Percentiles rank a stretch among this genome's conserved stretches.
These are phyloP conservation scores for Fonsecaea pugnacius DNA, from an alignment of 2,329 filamentous ascomycete species.

Conservation along the genomic window DNA sequence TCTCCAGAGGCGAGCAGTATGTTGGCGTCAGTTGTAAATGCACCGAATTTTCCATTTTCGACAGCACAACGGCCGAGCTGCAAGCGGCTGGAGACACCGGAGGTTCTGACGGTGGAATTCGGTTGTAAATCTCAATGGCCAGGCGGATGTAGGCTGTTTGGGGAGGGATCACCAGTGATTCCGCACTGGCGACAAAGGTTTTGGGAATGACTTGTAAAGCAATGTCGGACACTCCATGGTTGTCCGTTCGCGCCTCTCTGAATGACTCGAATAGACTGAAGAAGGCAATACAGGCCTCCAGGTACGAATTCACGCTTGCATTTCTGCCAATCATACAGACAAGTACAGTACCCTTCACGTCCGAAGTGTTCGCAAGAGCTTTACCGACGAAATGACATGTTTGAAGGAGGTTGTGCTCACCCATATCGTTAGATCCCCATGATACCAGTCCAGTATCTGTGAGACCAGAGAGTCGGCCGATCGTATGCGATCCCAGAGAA, in stretches of 20 bases:
- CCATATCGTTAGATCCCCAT: constrained; percentile 42
- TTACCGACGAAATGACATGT: constrained; percentile 45
- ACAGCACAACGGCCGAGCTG: constrained; percentile 60
- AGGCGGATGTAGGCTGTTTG: constrained; percentile 55
- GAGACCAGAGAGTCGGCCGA: constrained; percentile 48
- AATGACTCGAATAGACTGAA: constrained; percentile 62
- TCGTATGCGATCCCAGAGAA: constrained; percentile 59
- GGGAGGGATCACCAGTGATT: constrained; percentile 57
- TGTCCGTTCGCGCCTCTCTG: constrained; percentile 35
- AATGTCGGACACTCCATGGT: constrained; percentile 50
- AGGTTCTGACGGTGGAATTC: constrained; percentile 55
- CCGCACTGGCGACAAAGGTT: constrained; percentile 57
- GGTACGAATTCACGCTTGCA: constrained; percentile 46
- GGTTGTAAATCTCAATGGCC: constrained; percentile 63
- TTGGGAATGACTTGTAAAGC: constrained; percentile 64
- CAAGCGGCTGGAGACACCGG: constrained; percentile 46
- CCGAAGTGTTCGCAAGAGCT: constrained; percentile 43
- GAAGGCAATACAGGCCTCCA: constrained; percentile 62
- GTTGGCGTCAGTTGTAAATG: constrained; percentile 59
- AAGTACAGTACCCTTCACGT: constrained; percentile 52
- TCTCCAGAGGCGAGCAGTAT: constrained; percentile 58
- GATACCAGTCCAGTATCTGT: constrained; percentile 46
- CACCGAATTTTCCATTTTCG: constrained; percentile 56
- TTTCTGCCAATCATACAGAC: constrained; percentile 63
- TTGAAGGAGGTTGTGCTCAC: constrained; percentile 41